Evolutionary conservation across 768 basidiomycete species (phyloP).

Genomic region (Thelephora aurantiotincta): DNA sequence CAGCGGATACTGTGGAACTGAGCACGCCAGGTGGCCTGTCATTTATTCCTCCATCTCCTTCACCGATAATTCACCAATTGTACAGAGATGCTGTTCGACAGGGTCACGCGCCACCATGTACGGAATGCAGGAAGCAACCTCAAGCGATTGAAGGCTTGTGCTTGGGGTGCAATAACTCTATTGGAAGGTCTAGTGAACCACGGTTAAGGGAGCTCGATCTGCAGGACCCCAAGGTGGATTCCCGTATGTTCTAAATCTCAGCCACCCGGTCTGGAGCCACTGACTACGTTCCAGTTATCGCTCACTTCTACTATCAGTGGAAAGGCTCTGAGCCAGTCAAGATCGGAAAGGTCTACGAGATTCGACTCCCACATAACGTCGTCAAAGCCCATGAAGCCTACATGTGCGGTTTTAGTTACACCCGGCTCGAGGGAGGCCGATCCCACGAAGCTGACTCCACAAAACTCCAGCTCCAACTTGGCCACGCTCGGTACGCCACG

Average conservation of each 20-base stretch:
- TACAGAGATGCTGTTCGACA: slow-evolving; percentile 36
- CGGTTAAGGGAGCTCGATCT: slow-evolving; percentile 33
- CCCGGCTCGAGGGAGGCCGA: background rate
- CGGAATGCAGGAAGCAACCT: slow-evolving; percentile 32
- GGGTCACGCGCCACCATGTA: slow-evolving; percentile 34
- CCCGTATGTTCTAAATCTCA: slow-evolving; percentile 25
- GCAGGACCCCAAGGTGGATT: slow-evolving; percentile 35
- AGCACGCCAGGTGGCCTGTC: slow-evolving; percentile 36
- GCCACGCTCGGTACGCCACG: too few relatives aligned
- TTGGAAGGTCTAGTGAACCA: slow-evolving; percentile 19
- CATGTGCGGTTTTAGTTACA: slow-evolving; percentile 21
- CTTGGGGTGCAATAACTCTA: slow-evolving; percentile 33
- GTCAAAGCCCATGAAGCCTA: slow-evolving; percentile 30
- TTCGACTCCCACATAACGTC: slow-evolving; percentile 19
- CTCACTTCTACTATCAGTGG: slow-evolving; percentile 44
- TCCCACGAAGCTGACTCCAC: slow-evolving; percentile 13
- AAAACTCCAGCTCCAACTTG: slow-evolving; percentile 21
- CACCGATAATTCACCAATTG: slow-evolving; percentile 3
- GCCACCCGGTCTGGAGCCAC: background rate
- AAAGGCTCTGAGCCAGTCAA: slow-evolving; percentile 21
- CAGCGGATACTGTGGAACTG: slow-evolving; percentile 42
- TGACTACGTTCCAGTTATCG: slow-evolving; percentile 19
- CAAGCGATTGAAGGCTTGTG: slow-evolving; percentile 32
- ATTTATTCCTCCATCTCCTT: background rate
- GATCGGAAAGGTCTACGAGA: slow-evolving; percentile 44